phyloP scores from a whole-genome alignment of 2,329 filamentous ascomycete genomes.

The Xylariaceae sp. region DNA sequence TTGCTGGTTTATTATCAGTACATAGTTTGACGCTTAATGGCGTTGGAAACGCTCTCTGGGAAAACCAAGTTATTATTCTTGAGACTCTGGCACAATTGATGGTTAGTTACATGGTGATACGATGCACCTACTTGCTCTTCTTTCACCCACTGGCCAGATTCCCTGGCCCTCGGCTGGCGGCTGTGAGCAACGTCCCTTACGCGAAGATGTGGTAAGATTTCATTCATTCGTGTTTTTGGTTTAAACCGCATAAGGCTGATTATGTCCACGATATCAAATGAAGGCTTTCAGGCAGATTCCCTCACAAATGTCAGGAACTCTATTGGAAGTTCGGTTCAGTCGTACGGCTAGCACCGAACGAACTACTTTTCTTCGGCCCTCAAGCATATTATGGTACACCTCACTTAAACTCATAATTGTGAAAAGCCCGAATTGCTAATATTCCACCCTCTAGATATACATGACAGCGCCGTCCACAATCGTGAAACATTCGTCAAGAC shows the following conservation, averaged over 20 bases:
- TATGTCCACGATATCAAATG: not conserved
- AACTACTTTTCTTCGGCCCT: slow-evolving; percentile 14
- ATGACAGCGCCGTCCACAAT: not conserved
- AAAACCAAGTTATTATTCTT: too few species aligned
- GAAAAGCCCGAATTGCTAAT: too few species aligned
- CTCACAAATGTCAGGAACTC: not conserved
- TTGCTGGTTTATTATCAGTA: too few species aligned
- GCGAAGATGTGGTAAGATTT: slow-evolving; percentile 1
- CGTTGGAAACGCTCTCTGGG: too few species aligned
- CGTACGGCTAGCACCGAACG: slow-evolving; percentile 15
- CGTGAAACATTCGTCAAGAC: slow-evolving; percentile 5
- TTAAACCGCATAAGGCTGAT: not conserved
- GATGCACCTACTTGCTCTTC: too few species aligned
- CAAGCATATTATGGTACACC: slow-evolving; percentile 1
- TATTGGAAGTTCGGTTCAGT: slow-evolving; percentile 9
- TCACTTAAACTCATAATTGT: not conserved
- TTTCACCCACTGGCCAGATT: not conserved
- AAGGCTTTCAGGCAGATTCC: slow-evolving; percentile 18
- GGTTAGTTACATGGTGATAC: too few species aligned
- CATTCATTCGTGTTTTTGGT: not conserved
- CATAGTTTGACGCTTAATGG: too few species aligned
- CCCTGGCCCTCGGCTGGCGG: slow-evolving; percentile 3
- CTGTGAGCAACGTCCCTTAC: not conserved
- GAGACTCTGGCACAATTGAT: too few species aligned
- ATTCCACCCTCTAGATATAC: slow-evolving; percentile 11